Base-by-base conservation (phyloP, 495 filamentous ascomycete species). In the Lepraria neglecta region DNA sequence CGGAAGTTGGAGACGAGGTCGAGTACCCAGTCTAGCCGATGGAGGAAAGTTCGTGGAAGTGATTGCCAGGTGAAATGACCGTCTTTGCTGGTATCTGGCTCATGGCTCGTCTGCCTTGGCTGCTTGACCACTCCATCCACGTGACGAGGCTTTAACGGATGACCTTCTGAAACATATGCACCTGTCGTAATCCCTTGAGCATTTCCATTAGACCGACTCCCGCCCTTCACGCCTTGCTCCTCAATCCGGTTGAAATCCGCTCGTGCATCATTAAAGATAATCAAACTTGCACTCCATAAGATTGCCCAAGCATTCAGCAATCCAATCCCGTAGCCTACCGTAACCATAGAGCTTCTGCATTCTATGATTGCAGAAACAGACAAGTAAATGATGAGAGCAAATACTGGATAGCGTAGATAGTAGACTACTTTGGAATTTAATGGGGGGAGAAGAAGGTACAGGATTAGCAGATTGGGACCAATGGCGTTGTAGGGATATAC, bases 1-100 rank as follows among this genome's bases (percentile, higher is more conserved):
- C 89, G 77, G 67, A 91, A 84, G 63, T 86, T 87, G 62, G 78
- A 78, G 45, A 86, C 73, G 19, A 94, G 71, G 55, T 90, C 88
- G 14, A 82, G 70, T 12, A 80, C 78, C 90, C 90, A 96, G 59
- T 82, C 80, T 17, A 95, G 66, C 3, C 91, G 84, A 61, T 84
- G 79, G 14, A 68, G 60, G 51, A 91, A 78, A 4, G 75, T 71
- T 17, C 73, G 60, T 6, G 91, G 91, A 67, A 87, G 94, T 3
- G 82, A 65, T 67, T 95, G 85, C 90, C 89, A 95, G 71, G 76
- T 76, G 67, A 56, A 76, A 66, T 1, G 33, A 52, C 27, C 68
- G 48, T 6, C 0, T 33, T 53, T 21, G n/a, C 21, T 24, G 0
- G 27, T 17, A 7, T 43, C 38, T 33, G 24, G 17, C 55, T 12